Conservation (phyloP, 805 yeast genomes). For the Pichia sporocuriosa region DNA sequence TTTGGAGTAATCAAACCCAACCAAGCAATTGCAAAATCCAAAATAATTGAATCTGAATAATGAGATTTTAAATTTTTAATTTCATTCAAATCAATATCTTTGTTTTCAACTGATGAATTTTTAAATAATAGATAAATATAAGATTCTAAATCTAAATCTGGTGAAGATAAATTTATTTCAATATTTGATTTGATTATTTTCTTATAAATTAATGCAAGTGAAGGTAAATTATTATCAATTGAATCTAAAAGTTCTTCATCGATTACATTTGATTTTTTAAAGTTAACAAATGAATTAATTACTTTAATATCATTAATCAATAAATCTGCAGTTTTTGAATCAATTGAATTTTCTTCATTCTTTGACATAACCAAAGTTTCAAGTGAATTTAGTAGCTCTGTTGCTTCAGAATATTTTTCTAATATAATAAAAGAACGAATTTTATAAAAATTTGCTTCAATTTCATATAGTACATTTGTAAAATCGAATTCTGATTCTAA, state of each 20-base stretch:
- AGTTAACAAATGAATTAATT: constrained; percentile 2
- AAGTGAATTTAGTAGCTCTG: neutral
- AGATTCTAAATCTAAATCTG: constrained; percentile 25
- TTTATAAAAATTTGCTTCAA: constrained; percentile 22
- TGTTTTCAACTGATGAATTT: constrained; percentile 36
- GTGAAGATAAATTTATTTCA: neutral
- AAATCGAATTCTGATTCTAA: constrained; percentile 23
- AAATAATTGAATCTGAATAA: constrained; percentile 67
- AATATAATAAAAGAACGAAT: constrained; percentile 16
- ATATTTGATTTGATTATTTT: constrained; percentile 8
- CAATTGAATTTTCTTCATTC: constrained; percentile 1
- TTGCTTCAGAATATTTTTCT: neutral
- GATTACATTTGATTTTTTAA: constrained; percentile 2
- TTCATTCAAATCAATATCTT: constrained; percentile 1
- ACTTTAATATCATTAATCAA: constrained; percentile 4
- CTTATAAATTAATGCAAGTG: constrained; percentile 20
- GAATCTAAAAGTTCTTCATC: constrained; percentile 7
- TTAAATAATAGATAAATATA: constrained; percentile 36
- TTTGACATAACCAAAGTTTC: neutral
- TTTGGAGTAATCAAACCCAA: constrained; percentile 29
- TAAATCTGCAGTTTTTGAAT: constrained; percentile 3
- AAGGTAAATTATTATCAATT: constrained; percentile 20
- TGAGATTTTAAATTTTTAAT: constrained; percentile 34
- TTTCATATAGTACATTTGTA: constrained; percentile 20
- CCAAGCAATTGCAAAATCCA: constrained; percentile 78